phyloP scores from a whole-genome alignment of 1,139 yeast genomes.

The Suhomyces guaymorum region DNA sequence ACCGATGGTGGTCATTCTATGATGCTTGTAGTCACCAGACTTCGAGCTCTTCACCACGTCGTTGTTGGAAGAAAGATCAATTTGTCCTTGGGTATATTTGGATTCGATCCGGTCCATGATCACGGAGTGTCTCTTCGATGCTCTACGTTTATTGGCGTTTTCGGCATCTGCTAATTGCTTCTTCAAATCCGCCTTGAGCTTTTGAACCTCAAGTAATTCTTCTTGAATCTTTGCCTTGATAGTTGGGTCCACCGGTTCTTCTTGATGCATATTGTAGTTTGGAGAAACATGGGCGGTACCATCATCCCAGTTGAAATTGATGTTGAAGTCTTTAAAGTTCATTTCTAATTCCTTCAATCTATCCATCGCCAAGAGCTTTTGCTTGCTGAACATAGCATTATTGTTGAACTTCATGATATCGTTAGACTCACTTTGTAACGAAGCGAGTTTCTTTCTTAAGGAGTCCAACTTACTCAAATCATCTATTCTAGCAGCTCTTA shows the following conservation, averaged over 20 bases:
- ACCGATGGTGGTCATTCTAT: conserved; percentile 38
- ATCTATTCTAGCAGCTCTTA: conserved; percentile 41
- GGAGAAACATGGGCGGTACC: conserved; percentile 18
- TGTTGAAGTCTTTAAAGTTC: conserved; percentile 59
- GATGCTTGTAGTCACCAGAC: conserved; percentile 25
- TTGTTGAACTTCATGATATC: conserved; percentile 70
- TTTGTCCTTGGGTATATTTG: conserved; percentile 50
- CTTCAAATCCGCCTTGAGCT: conserved; percentile 45
- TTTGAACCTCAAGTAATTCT: conserved; percentile 49
- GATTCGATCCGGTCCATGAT: conserved; percentile 43
- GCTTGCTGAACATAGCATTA: conserved; percentile 57
- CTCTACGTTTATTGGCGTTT: conserved; percentile 7
- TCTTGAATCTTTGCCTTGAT: conserved; percentile 40
- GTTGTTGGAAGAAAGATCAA: conserved; percentile 8
- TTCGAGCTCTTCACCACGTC: conserved; percentile 7
- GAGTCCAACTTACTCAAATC: conserved; percentile 49
- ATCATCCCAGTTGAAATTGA: conserved; percentile 46
- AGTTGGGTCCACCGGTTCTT: conserved; percentile 34
- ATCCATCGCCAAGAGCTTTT: conserved; percentile 64
- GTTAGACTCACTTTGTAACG: conserved; percentile 70
- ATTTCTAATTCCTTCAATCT: conserved; percentile 64
- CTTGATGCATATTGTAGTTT: conserved; percentile 7
- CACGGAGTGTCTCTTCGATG: conserved; percentile 22
- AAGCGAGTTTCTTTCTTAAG: conserved; percentile 58
- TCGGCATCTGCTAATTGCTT: conserved; percentile 30